phyloP scores from a whole-genome alignment of 2,329 filamentous ascomycete genomes.

The Nothophaeocryptopus gaeumannii region DNA sequence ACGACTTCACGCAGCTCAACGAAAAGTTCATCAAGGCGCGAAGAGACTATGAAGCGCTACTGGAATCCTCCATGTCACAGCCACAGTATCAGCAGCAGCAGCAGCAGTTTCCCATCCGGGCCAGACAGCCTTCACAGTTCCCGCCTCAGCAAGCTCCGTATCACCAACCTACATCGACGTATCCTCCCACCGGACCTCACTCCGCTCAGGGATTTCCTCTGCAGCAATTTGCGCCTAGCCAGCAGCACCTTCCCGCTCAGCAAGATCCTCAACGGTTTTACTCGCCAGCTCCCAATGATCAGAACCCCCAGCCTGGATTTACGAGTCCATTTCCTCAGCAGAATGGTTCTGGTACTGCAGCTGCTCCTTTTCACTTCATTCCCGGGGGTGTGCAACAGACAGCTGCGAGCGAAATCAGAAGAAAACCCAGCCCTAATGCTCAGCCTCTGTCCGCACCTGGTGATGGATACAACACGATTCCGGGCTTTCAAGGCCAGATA shows the following conservation, averaged over 20 bases:
- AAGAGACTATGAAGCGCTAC: conserved; percentile 90
- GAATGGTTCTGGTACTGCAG: conserved; percentile 18
- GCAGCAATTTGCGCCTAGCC: conserved; percentile 32
- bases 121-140: conserved; percentile 25
- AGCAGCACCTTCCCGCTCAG: conserved; percentile 29
- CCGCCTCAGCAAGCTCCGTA: conserved; percentile 30
- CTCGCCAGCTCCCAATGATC: conserved; percentile 36
- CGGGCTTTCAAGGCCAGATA: conserved; percentile 37
- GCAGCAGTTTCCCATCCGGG: conserved; percentile 41
- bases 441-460: conserved; percentile 24
- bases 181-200: conserved; percentile 1
- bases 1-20: conserved; percentile 97
- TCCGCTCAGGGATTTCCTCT: conserved; percentile 38
- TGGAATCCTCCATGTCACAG: conserved; percentile 95
- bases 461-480: conserved; percentile 39
- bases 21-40: conserved; percentile 99
- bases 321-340: conserved; percentile 27
- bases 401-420: conserved; percentile 22
- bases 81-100: conserved; percentile 55
- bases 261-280: conserved; percentile 37
- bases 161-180: conserved; percentile 17
- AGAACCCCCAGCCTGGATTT: conserved; percentile 27
- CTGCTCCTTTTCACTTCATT: conserved; percentile 38
- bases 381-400: conserved; percentile 33
- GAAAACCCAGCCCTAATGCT: conserved; percentile 31